Evolutionary conservation across 139 green algal species (phyloP), one percentile per base, ranked within the genome.

Genomic region (Asterochloris erici): DNA sequence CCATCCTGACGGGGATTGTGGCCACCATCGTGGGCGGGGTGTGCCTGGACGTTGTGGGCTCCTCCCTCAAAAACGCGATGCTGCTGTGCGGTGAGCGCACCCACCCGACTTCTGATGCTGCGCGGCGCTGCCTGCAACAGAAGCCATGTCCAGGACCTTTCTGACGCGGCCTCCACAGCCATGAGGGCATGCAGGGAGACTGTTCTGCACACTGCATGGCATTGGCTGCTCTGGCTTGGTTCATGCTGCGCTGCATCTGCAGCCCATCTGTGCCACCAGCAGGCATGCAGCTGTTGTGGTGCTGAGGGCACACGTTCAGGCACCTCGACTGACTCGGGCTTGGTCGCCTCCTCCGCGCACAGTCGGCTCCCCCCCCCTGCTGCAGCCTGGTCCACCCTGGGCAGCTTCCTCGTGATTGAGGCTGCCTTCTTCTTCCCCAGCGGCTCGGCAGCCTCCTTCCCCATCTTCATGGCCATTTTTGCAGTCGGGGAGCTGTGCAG

Each of bases 1-100:
- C 95, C 0, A 94, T 98, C 17, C 11, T 95, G 12, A 95, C 95
- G 24, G 89, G 88, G 26, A 69, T 86, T 24, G 14, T 86, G 27
- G 83, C 82, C 28, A 80, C 70, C 28, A 68, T 86, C 68, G n/a
- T 84, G 12, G 81, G 81, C 0, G 74, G 73, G 0, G 68, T 79
- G 26, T 54, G 47, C 63, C 38, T 84, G 2, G 81, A 84, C 81
- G 61, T 69, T 62, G 74, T 76, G 28, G 81, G 81, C 15, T 84
- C 81, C 12, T 84, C 81, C 63, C 64, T 84, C 62, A 74, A 70
- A 24, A 84, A 75, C 13, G 73, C 81, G 73, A 84, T 84, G 81
- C 28, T 75, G 62, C 63, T 84, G 27, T 81, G 77, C 26, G 73
- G 73, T 81, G 68, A 73, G 23, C 23, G 23, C 68, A 73, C 68